Conservation (phyloP, 257 asterid genomes). For the Coffea eugenioides region DNA sequence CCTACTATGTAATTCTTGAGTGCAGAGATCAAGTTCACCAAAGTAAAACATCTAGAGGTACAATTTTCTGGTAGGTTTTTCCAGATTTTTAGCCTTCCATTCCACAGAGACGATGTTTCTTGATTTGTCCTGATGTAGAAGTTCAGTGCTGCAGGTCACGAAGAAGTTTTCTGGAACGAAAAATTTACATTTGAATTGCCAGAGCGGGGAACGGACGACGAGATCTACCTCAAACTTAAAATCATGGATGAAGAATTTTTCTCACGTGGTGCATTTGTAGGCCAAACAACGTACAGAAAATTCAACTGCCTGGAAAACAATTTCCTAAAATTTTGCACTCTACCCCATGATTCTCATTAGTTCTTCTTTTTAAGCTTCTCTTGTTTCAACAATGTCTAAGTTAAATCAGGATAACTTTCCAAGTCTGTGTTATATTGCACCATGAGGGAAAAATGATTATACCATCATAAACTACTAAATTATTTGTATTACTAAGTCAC, state of each 20-base stretch:
- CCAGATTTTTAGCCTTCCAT: neutral
- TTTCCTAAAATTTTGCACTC: neutral
- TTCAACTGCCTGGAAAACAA: neutral
- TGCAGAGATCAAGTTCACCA: conserved; percentile 55
- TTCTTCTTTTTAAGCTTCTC: neutral
- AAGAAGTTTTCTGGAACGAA: conserved; percentile 67
- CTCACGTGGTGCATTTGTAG: conserved; percentile 43
- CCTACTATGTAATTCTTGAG: conserved; percentile 62
- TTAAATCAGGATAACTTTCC: too few species aligned
- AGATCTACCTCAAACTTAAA: conserved; percentile 52
- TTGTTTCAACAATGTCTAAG: too few species aligned
- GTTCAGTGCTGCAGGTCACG: conserved; percentile 34
- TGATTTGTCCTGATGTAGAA: neutral
- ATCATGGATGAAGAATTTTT: conserved; percentile 59
- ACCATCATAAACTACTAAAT: too few species aligned
- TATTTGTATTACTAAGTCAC: too few species aligned
- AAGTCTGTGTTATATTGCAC: too few species aligned
- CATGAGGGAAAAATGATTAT: too few species aligned
- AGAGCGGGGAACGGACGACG: conserved; percentile 33
- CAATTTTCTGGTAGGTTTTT: conserved; percentile 2
- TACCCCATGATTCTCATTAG: neutral
- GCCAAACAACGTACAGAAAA: conserved; percentile 56
- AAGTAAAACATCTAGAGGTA: conserved; percentile 68
- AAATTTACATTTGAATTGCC: conserved; percentile 54
- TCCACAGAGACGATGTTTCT: neutral